Conservation (phyloP, 2,329 filamentous ascomycete species). For the Geosmithia putterillii region DNA sequence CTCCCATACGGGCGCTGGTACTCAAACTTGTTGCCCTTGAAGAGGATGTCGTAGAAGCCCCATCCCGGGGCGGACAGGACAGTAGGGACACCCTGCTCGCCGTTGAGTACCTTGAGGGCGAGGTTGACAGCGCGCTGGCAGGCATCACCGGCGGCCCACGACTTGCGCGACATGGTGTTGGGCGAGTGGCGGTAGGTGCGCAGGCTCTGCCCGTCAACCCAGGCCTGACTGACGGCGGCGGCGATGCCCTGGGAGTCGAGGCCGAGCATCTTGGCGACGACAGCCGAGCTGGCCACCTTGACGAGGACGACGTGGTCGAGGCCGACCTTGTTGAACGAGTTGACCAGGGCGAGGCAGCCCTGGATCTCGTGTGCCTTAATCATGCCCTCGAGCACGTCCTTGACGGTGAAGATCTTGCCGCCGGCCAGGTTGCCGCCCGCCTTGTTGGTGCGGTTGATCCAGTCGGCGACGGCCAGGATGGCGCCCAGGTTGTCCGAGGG, state of each 20-base stretch:
- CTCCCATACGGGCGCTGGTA: conserved; percentile 95
- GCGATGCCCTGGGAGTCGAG: conserved; percentile 82
- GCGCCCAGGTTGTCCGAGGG: conserved; percentile 96
- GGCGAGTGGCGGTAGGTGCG: conserved; percentile 95
- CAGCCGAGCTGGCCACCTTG: conserved; percentile 91
- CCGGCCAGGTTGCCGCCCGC: conserved; percentile 67
- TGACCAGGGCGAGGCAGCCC: conserved; percentile 90
- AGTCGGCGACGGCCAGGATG: conserved; percentile 93
- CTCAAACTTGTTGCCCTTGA: conserved; percentile 89
- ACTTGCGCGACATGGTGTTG: conserved; percentile 99
- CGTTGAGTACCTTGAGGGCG: conserved; percentile 80
- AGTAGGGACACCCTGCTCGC: conserved; percentile 82
- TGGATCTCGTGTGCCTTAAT: conserved; percentile 99
- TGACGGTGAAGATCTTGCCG: conserved; percentile 78
- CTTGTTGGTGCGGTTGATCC: conserved; percentile 85
- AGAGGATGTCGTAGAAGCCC: conserved; percentile 98
- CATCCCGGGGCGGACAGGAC: conserved; percentile 86
- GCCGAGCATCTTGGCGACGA: conserved; percentile 91
- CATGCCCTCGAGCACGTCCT: conserved; percentile 91
- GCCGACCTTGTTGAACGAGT: conserved; percentile 98
- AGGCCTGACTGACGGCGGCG: conserved; percentile 92
- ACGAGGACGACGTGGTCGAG: conserved; percentile 96
- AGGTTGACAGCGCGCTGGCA: conserved; percentile 93
- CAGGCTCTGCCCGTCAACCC: conserved; percentile 91
- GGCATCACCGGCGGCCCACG: conserved; percentile 95